A percentile compares a stretch with the other conserved stretches of the same genome.
These are phyloP conservation scores for Solanum megistacrolobum DNA, from an alignment of 257 asterid genomes.

Conservation along the genomic window DNA sequence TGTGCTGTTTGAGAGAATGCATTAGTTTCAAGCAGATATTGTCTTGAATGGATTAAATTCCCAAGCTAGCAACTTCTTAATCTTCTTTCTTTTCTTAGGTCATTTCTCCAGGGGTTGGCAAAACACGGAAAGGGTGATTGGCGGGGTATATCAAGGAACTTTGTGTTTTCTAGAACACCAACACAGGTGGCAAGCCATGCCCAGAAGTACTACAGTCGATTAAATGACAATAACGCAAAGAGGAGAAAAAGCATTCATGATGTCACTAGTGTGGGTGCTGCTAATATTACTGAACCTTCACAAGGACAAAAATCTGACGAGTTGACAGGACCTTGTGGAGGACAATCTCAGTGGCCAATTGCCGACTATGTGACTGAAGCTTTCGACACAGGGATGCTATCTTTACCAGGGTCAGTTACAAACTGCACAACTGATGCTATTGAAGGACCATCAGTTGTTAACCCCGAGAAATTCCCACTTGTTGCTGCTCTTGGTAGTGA, in stretches of 20 bases:
- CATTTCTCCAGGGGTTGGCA: neutral
- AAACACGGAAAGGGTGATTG: neutral
- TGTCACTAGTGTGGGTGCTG: neutral
- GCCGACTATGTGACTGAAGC: neutral
- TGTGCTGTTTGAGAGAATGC: neutral
- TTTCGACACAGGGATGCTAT: neutral
- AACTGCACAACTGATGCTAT: neutral
- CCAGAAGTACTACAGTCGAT: neutral
- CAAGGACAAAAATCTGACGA: neutral
- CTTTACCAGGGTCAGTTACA: neutral
- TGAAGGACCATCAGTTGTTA: neutral
- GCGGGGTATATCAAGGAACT: neutral
- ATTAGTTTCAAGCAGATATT: neutral
- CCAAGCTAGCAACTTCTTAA: neutral
- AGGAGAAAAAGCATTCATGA: neutral
- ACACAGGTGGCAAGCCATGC: slow-evolving; percentile 3
- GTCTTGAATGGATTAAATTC: neutral
- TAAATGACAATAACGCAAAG: neutral
- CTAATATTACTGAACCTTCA: neutral
- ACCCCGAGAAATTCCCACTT: neutral
- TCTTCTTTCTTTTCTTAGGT: neutral
- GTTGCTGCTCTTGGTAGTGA: neutral
- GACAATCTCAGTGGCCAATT: neutral
- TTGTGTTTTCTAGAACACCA: neutral
- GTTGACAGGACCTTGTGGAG: neutral